These are phyloP conservation scores for Excoecaria agallocha DNA, from an alignment of 345 rosid species.

Conservation along the genomic window DNA sequence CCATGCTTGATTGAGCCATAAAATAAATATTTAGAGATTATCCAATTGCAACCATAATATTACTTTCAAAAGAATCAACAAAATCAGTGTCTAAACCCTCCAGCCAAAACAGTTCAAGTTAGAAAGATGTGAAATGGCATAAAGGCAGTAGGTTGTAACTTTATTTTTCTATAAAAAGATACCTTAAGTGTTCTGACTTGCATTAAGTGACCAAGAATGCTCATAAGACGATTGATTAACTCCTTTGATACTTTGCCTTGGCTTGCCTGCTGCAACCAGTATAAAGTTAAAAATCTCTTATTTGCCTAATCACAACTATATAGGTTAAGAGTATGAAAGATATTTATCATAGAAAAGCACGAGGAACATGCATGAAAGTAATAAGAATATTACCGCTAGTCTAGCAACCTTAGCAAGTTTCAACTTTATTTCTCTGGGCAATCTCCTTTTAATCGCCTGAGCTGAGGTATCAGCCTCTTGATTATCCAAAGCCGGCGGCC, in stretches of 20 bases:
- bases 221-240: conserved; percentile 75
- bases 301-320: conserved; percentile 3
- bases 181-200: conserved; percentile 97
- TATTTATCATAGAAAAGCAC: not conserved
- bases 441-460: conserved; percentile 72
- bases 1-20: not conserved
- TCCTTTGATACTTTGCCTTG: conserved; percentile 80
- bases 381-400: conserved; percentile 50
- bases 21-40: not conserved
- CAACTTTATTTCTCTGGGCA: conserved; percentile 66
- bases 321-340: not conserved
- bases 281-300: conserved; percentile 6
- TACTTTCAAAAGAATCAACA: not conserved
- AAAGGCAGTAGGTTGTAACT: not conserved
- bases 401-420: conserved; percentile 77
- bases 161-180: conserved; percentile 12
- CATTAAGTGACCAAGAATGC: conserved; percentile 85
- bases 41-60: not conserved
- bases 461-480: conserved; percentile 72
- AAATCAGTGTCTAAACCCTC: conserved; percentile 1
- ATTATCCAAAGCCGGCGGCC: conserved; percentile 71
- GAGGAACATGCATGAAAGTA: not conserved
- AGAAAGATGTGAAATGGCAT: too few species aligned
- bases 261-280: conserved; percentile 55
- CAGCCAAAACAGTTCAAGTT: not conserved